These are phyloP conservation scores for Moesziomyces parantarcticus DNA, from an alignment of 1,284 basidiomycete species.

Conservation along the genomic window DNA sequence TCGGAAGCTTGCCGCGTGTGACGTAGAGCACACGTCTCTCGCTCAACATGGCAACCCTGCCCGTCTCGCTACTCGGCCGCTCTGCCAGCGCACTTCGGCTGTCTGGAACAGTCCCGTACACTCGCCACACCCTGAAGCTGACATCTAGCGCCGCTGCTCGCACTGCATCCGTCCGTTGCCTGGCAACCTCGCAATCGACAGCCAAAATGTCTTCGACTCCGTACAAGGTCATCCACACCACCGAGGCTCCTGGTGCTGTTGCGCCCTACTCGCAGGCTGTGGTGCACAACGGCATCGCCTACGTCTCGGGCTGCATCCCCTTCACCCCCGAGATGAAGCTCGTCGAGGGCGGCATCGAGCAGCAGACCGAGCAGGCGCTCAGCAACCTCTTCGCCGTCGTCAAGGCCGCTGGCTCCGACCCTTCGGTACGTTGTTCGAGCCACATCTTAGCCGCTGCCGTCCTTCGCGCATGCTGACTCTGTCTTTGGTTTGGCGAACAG, in stretches of 20 bases:
- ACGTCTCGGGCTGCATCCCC: constrained; percentile 89
- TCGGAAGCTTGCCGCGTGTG: too few species aligned
- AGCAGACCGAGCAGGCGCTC: constrained; percentile 85
- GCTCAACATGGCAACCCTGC: not conserved
- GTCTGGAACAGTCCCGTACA: not conserved
- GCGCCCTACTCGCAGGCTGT: constrained; percentile 76
- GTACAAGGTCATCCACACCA: constrained; percentile 63
- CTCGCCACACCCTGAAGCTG: constrained; percentile 5
- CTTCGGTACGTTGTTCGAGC: constrained; percentile 21
- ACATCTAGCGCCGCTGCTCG: constrained; percentile 1
- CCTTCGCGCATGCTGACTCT: not conserved
- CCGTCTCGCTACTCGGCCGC: not conserved
- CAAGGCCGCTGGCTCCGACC: constrained; percentile 76
- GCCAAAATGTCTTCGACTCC: constrained; percentile 33
- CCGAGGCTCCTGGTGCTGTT: constrained; percentile 64
- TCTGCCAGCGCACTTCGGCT: not conserved
- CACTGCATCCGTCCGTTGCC: not conserved
- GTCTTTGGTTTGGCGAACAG: not conserved
- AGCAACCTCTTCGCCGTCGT: constrained; percentile 87
- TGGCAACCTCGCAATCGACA: constrained; percentile 10
- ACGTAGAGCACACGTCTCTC: not conserved
- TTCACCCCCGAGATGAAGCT: constrained; percentile 81
- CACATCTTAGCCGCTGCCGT: not conserved
- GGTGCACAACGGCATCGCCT: constrained; percentile 81
- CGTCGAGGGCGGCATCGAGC: constrained; percentile 80